Percentiles rank a stretch among this genome's conserved stretches.
Conservation (phyloP, 176 grass and related monocot genomes). For the Rhynchospora breviuscula region DNA sequence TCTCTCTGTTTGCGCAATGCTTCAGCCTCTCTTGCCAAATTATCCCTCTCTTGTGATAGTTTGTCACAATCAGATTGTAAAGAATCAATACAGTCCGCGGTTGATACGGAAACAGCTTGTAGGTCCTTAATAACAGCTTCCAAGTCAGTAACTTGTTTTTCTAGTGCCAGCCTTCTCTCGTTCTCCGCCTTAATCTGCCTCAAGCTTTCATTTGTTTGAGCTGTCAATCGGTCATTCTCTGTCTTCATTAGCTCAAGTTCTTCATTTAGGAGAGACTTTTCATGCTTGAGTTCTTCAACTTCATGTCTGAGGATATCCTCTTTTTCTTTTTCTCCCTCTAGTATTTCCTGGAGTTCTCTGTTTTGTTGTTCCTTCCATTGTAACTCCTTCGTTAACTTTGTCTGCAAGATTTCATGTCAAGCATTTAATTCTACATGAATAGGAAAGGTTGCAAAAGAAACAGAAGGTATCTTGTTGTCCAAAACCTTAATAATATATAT, state of each 20-base stretch:
- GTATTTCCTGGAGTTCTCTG: constrained; percentile 35
- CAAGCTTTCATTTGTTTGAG: constrained; percentile 9
- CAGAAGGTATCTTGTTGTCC: too few species aligned
- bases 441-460: too few species aligned
- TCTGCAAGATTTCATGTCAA: too few species aligned
- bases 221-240: not conserved
- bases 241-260: constrained; percentile 13
- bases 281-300: constrained; percentile 15
- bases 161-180: constrained; percentile 15
- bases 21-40: constrained; percentile 20
- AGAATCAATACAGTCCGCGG: not conserved
- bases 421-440: too few species aligned
- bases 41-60: constrained; percentile 13
- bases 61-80: constrained; percentile 15
- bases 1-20: constrained; percentile 7
- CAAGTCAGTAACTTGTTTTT: constrained; percentile 19
- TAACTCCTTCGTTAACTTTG: not conserved
- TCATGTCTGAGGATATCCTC: constrained; percentile 25
- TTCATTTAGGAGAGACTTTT: not conserved
- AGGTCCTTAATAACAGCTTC: constrained; percentile 14
- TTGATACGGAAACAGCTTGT: not conserved
- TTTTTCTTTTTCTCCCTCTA: constrained; percentile 20
- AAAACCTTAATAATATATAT: too few species aligned
- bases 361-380: not conserved
- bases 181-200: constrained; percentile 15